A percentile compares a stretch with the other conserved stretches of the same genome.
Conservation (phyloP, 805 yeast genomes). For the Zygotorulaspora florentina region DNA sequence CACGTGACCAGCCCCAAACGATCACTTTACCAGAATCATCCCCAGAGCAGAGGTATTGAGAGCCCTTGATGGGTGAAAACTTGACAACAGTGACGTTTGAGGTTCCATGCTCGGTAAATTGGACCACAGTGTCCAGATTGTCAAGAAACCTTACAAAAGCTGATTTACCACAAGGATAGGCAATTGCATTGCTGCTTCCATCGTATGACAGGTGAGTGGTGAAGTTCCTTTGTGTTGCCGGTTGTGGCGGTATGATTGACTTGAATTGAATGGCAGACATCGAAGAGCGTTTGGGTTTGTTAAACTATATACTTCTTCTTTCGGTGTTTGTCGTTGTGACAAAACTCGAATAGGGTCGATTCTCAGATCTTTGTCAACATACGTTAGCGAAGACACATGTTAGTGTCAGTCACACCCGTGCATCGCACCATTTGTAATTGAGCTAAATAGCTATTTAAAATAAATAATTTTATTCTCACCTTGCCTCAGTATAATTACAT, state of each 20-base stretch:
- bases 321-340: not conserved
- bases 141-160: constrained; percentile 65
- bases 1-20: constrained; percentile 67
- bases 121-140: constrained; percentile 45
- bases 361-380: no score
- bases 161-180: constrained; percentile 78
- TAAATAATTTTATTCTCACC: no score
- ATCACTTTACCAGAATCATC: constrained; percentile 87
- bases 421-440: not conserved
- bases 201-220: constrained; percentile 72
- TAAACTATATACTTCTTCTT: not conserved
- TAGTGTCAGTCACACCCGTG: not conserved
- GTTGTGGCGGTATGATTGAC: constrained; percentile 66
- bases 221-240: constrained; percentile 70
- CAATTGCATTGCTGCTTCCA: constrained; percentile 59
- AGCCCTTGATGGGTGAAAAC: constrained; percentile 70
- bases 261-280: constrained; percentile 28
- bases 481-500: no score
- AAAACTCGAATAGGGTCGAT: no score
- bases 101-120: constrained; percentile 65
- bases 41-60: constrained; percentile 86
- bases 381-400: no score
- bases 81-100: constrained; percentile 74
- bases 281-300: not conserved
- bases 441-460: no score